phyloP scores from a whole-genome alignment of 441 rosid genomes.

The Syzygium syzygioides region DNA sequence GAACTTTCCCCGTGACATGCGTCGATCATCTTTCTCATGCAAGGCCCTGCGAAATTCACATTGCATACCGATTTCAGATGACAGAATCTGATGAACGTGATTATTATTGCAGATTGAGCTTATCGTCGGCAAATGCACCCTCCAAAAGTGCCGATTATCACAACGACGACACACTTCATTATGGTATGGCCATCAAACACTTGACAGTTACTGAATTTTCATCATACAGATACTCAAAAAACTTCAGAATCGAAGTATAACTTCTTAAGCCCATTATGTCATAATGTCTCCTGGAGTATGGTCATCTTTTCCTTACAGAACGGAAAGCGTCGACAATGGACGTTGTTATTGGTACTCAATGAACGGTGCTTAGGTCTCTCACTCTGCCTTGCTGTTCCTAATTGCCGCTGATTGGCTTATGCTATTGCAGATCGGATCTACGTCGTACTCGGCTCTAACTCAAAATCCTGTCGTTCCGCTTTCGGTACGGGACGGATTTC shows the following conservation, averaged over 20 bases:
- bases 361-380: not conserved
- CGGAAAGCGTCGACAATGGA: not conserved
- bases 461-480: not conserved
- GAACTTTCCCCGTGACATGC: constrained; percentile 55
- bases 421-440: not conserved
- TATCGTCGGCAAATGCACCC: not conserved
- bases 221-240: not conserved
- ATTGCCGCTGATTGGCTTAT: not conserved
- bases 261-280: not conserved
- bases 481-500: not conserved
- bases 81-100: not conserved
- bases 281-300: not conserved
- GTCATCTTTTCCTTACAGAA: not conserved
- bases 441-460: not conserved
- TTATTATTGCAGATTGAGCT: not conserved
- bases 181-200: not conserved
- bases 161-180: not conserved
- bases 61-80: not conserved
- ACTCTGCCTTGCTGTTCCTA: not conserved
- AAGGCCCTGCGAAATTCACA: constrained; percentile 29
- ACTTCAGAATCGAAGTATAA: not conserved
- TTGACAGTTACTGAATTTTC: not conserved
- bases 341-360: not conserved
- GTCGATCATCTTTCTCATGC: constrained; percentile 44
- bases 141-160: not conserved